Evolutionary conservation across 495 filamentous ascomycete genomes (phyloP).

Genomic region (Penicillium subrubescens): DNA sequence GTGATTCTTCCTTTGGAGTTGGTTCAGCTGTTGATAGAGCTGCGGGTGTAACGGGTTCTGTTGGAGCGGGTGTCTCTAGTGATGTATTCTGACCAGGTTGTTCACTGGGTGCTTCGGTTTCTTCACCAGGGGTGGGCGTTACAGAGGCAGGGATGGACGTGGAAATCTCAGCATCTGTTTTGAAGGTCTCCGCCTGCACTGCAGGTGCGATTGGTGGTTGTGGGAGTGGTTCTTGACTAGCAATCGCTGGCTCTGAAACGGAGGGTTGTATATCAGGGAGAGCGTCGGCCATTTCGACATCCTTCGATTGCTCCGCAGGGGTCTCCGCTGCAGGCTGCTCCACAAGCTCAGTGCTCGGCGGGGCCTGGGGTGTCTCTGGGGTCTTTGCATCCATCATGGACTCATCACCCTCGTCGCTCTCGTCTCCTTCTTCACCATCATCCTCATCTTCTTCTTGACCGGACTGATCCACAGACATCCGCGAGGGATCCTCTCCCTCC

Average conservation of each 20-base stretch:
- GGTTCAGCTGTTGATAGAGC: background rate
- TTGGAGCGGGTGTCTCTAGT: background rate
- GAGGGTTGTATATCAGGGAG: slow-evolving; percentile 29
- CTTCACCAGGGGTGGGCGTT: slow-evolving; percentile 11
- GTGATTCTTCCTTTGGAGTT: background rate
- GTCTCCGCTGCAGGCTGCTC: slow-evolving; percentile 23
- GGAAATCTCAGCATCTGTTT: slow-evolving; percentile 4
- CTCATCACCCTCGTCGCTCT: slow-evolving; percentile 61
- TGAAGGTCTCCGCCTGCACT: slow-evolving; percentile 4
- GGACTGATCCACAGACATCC: slow-evolving; percentile 39
- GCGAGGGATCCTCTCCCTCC: slow-evolving; percentile 42
- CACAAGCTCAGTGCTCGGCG: slow-evolving; percentile 26
- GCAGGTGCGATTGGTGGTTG: background rate
- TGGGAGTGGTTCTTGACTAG: background rate
- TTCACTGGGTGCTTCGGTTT: background rate
- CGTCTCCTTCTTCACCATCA: slow-evolving; percentile 50
- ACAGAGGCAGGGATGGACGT: slow-evolving; percentile 2
- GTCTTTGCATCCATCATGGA: slow-evolving; percentile 55
- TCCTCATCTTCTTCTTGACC: slow-evolving; percentile 49
- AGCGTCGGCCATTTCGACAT: slow-evolving; percentile 29
- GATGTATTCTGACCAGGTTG: background rate
- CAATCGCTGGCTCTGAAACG: slow-evolving; percentile 20
- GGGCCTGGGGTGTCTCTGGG: slow-evolving; percentile 38
- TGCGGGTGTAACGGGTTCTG: background rate
- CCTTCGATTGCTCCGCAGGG: slow-evolving; percentile 24